Evolutionary conservation across 768 basidiomycete genomes (phyloP).

Genomic region (Grammothele lineata): DNA sequence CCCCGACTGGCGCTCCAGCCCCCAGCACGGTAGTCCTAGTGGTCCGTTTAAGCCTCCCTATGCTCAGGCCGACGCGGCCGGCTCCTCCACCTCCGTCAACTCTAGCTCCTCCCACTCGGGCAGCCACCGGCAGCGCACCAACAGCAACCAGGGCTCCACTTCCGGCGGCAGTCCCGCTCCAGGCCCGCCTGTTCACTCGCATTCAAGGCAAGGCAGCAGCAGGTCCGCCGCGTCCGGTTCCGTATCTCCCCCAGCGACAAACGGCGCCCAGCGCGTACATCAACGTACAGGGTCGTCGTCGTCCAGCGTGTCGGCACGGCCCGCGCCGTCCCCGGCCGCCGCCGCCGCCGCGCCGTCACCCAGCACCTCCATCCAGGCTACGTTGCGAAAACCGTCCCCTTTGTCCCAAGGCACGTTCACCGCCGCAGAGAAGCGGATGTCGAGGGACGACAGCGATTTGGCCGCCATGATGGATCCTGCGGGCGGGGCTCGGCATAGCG

Average conservation of each 20-base stretch:
- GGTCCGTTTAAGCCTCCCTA: slow-evolving; percentile 70
- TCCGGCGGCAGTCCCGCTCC: slow-evolving; percentile 31
- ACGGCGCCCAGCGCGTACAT: slow-evolving; percentile 32
- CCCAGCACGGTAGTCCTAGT: slow-evolving; percentile 26
- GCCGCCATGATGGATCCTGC: slow-evolving; percentile 44
- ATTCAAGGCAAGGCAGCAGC: slow-evolving; percentile 15
- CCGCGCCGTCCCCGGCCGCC: slow-evolving; percentile 26
- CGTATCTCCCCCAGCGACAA: slow-evolving; percentile 18
- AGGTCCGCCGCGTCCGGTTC: slow-evolving; percentile 15
- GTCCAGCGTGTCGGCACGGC: slow-evolving; percentile 28
- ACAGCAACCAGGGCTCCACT: slow-evolving; percentile 62
- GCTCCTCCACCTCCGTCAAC: slow-evolving; percentile 74
- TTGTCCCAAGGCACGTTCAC: slow-evolving; percentile 63
- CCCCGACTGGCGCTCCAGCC: slow-evolving; percentile 45
- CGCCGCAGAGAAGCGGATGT: slow-evolving; percentile 70
- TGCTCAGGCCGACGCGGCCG: slow-evolving; percentile 73
- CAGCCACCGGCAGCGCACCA: slow-evolving; percentile 62
- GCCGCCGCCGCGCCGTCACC: slow-evolving; percentile 29
- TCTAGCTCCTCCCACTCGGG: slow-evolving; percentile 44
- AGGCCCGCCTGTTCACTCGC: slow-evolving; percentile 11
- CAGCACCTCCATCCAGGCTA: slow-evolving; percentile 25
- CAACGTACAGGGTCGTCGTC: slow-evolving; percentile 48
- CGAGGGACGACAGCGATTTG: slow-evolving; percentile 71
- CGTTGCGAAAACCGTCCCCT: slow-evolving; percentile 51
- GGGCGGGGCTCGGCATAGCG: slow-evolving; percentile 51